Percentiles rank a stretch among this genome's conserved stretches.
Conservation (phyloP, 2,329 filamentous ascomycete genomes). For the Sarocladium kiliense region DNA sequence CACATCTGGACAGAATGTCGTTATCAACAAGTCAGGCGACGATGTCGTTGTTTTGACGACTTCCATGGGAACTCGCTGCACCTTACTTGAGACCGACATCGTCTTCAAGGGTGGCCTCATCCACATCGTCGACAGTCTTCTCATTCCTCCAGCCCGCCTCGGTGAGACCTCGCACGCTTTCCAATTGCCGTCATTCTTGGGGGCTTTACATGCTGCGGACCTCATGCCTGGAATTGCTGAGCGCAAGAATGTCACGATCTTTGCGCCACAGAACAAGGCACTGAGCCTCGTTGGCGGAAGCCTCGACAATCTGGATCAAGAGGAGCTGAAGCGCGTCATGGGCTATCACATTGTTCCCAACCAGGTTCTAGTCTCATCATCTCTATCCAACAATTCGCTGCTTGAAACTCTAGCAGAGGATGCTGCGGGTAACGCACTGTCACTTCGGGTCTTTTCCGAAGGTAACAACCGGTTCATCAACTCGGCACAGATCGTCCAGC, state of each 20-base stretch:
- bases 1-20: conserved; percentile 42
- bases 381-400: conserved; percentile 25
- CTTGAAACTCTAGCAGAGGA: conserved; percentile 30
- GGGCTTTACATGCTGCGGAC: conserved; percentile 24
- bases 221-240: conserved; percentile 36
- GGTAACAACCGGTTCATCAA: conserved; percentile 46
- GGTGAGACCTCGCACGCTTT: conserved; percentile 48
- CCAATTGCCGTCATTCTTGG: conserved; percentile 33
- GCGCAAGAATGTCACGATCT: conserved; percentile 50
- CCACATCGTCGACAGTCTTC: conserved; percentile 46
- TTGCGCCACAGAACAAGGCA: conserved; percentile 57
- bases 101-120: conserved; percentile 43
- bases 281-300: conserved; percentile 52
- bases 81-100: conserved; percentile 37
- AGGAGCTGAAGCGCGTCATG: conserved; percentile 47
- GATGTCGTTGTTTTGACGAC: conserved; percentile 42
- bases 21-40: conserved; percentile 37
- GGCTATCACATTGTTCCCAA: conserved; percentile 61
- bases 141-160: conserved; percentile 40
- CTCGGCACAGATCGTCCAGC: conserved; percentile 46
- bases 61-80: conserved; percentile 40
- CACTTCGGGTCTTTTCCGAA: conserved; percentile 32
- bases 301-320: conserved; percentile 38
- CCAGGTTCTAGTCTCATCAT: conserved; percentile 45
- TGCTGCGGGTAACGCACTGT: conserved; percentile 17